These are phyloP conservation scores for Cladosporium sp. DNA, from an alignment of 2,329 filamentous ascomycete genomes.

Conservation along the genomic window DNA sequence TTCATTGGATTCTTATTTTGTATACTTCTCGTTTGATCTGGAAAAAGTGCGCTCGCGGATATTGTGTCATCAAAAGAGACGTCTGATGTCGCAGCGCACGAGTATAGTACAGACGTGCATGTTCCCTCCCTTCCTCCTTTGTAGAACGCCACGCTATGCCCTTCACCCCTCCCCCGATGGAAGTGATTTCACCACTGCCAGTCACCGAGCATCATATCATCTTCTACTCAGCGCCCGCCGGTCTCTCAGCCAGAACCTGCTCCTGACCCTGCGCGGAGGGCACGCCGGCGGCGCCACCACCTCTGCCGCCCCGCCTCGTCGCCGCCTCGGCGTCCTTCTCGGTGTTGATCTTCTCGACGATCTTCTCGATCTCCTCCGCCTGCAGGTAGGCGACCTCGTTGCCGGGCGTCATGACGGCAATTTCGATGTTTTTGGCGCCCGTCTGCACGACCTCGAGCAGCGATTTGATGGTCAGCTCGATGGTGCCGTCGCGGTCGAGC, in stretches of 20 bases:
- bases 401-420: slow-evolving; percentile 93
- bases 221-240: slow-evolving; percentile 25
- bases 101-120: slow-evolving; percentile 12
- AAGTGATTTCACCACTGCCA: not conserved
- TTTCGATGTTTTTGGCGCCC: slow-evolving; percentile 99
- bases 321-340: slow-evolving; percentile 99
- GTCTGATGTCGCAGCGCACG: slow-evolving; percentile 2
- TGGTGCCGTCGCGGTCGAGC: slow-evolving; percentile 94
- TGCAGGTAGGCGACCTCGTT: slow-evolving; percentile 90
- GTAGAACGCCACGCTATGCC: slow-evolving; percentile 11
- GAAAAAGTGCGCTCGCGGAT: not conserved
- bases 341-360: slow-evolving; percentile 98
- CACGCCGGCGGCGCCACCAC: slow-evolving; percentile 25
- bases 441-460: slow-evolving; percentile 97
- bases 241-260: slow-evolving; percentile 32
- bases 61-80: not conserved
- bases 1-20: not conserved
- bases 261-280: slow-evolving; percentile 27
- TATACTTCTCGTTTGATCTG: not conserved
- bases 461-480: slow-evolving; percentile 97
- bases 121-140: not conserved
- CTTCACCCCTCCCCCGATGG: not conserved
- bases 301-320: slow-evolving; percentile 78
- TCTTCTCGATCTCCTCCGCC: slow-evolving; percentile 91
- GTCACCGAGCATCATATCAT: not conserved